These are phyloP conservation scores for Babesia ovata DNA, from an alignment of 169 alveolate species.

Conservation along the genomic window DNA sequence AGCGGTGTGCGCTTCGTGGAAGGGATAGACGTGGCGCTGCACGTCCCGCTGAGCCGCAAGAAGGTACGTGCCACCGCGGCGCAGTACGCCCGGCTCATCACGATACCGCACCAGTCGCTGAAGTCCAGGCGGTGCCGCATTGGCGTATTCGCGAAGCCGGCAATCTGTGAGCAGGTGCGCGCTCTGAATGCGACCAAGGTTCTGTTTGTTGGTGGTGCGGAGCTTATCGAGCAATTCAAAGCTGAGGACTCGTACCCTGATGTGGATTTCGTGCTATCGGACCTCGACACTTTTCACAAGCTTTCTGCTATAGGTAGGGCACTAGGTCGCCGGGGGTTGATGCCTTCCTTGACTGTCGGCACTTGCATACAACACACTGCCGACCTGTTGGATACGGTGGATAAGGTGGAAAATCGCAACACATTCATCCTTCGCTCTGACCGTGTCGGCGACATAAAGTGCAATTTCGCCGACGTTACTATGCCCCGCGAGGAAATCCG, in stretches of 20 bases:
- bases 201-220: constrained; percentile 60
- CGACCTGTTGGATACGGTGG: constrained; percentile 41
- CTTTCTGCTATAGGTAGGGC: constrained; percentile 69
- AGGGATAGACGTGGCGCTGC: constrained; percentile 65
- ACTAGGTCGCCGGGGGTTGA: constrained; percentile 72
- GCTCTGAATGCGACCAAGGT: constrained; percentile 38
- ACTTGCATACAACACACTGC: constrained; percentile 67
- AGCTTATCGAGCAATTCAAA: constrained; percentile 53
- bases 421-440: constrained; percentile 68
- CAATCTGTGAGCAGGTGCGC: constrained; percentile 35
- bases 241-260: constrained; percentile 59
- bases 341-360: constrained; percentile 78
- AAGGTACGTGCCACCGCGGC: constrained; percentile 61
- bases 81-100: constrained; percentile 51
- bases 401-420: constrained; percentile 43
- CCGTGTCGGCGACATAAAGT: constrained; percentile 74
- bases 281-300: constrained; percentile 73
- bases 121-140: constrained; percentile 60
- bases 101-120: constrained; percentile 65
- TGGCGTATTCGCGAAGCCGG: constrained; percentile 61
- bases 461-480: constrained; percentile 80
- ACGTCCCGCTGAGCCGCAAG: constrained; percentile 55
- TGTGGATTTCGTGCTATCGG: constrained; percentile 72
- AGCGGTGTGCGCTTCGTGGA: constrained; percentile 56
- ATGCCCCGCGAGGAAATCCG: constrained; percentile 78